Evolutionary conservation across 1,284 basidiomycete genomes (phyloP), one percentile per base, ranked within the genome.

Genomic region (Trichosporon inkin): DNA sequence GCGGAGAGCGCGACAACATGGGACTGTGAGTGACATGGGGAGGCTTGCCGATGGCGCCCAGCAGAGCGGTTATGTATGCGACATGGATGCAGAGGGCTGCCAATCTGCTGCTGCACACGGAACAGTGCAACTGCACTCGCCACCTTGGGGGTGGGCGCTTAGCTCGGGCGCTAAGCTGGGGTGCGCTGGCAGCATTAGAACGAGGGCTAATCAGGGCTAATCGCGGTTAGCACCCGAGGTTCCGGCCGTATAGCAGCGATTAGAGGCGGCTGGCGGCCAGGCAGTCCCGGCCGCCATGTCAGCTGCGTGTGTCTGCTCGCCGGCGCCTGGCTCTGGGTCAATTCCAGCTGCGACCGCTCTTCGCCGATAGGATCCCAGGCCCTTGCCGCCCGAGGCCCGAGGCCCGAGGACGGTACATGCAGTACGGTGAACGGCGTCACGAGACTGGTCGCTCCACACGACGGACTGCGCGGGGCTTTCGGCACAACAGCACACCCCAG

Each of bases 1-100:
- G 44, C 22, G 44, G 44, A n/a, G 44, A 49, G 24, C 44, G 44
- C 16, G 44, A 49, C 22, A 49, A 16, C 44, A 49, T 49, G 44
- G 28, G 44, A 22, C 28, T 24, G 44, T 49, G 44, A 49, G 22
- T 49, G 22, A 49, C 28, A 32, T 24, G 14, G 24, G 24, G 44
- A 16, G 28, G 16, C 16, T 24, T 32, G 7, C 8, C 3, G 16
- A 6, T 44, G 5, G 13, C 24, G 22, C 16, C 16, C 24, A 22
- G 28, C 24, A 32, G 44, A 1, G 16, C n/a, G 44, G 28, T 49
- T 49, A 49, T 49, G 44, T 49, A 49, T 49, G 44, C 24, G 44
- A 49, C 13, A 49, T 22, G 22, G 44, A 49, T 49, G 44, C 22
- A 49, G 22, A n/a, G 44, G 22, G 44, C 28, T 32, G 5, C 28